These are phyloP conservation scores for Chlamydomonas urium DNA, from an alignment of 139 green algal species.

Conservation along the genomic window DNA sequence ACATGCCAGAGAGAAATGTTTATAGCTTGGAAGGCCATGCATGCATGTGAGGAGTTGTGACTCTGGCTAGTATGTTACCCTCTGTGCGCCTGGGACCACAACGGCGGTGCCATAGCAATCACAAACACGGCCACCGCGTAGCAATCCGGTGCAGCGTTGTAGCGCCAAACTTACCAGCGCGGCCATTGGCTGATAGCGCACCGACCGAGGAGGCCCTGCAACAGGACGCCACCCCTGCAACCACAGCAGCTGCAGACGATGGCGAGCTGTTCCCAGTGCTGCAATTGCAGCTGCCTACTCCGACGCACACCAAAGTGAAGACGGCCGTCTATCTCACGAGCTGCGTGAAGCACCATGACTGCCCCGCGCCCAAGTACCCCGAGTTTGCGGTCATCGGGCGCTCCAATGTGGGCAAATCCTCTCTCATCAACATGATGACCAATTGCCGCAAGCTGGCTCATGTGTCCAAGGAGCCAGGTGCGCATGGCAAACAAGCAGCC, in stretches of 20 bases:
- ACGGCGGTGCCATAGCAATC: neutral
- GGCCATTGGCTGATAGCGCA: neutral
- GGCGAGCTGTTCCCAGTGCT: constrained; percentile 1
- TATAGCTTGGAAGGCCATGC: too few species aligned
- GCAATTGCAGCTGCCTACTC: neutral
- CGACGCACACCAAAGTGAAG: constrained; percentile 9
- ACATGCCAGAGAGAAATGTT: too few species aligned
- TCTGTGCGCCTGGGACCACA: neutral
- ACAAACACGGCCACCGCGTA: too few species aligned
- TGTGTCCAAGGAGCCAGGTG: constrained; percentile 58
- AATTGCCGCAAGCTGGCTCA: constrained; percentile 66
- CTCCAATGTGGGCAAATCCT: constrained; percentile 97
- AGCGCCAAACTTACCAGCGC: neutral
- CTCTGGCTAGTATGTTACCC: neutral
- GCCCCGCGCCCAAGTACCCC: constrained; percentile 59
- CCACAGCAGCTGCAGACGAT: too few species aligned
- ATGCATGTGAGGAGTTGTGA: too few species aligned
- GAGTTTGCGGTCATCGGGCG: constrained; percentile 96
- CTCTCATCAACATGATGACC: constrained; percentile 94
- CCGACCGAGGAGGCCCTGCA: neutral
- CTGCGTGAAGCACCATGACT: constrained; percentile 45
- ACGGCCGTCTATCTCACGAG: neutral
- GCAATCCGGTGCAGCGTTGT: too few species aligned
- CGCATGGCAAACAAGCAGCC: neutral
- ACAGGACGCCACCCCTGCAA: too few species aligned